Base-by-base conservation (phyloP, 495 filamentous ascomycete species). In the Mycothermus thermophilus region DNA sequence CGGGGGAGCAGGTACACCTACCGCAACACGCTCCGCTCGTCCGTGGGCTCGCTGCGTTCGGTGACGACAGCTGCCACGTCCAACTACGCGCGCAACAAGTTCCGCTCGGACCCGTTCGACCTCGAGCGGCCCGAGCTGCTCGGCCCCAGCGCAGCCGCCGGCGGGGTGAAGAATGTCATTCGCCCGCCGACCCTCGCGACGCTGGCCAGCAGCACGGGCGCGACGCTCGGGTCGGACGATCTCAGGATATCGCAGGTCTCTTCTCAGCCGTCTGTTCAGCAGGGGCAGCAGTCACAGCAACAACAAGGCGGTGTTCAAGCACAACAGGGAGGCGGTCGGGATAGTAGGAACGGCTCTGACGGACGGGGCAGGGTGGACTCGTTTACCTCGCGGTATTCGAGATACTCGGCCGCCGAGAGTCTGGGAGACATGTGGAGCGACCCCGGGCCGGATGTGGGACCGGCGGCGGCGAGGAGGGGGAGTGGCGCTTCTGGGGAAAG, bases 41-140 rank as follows among this genome's bases (percentile, higher is more conserved):
- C 54, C 24, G 39, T 37, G 16, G 40, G 35, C 30, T 61, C 55
- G 12, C 42, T 57, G 9, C 42, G 41, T 8, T 51, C 51, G 3
- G 42, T 57, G 15, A 42, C 48, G 3, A 52, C 49, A 5, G 27
- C 37, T 5, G 27, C 30, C 2, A 32, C 36, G 6, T 11, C 16
- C 31, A 30, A 38, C 32, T 46, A 54, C n/a, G n/a, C n/a, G 8
- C 52, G 62, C 38, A 63, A 61, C 33, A 71, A 68, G 37, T 68
- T 67, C 47, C 73, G 74, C 37, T 79, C 74, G 11, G 71, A 80
- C 34, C 75, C 75, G 0, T 80, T 79, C 41, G 77, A 80, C 43
- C 54, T 79, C 1, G 74, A 79, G 32, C 55, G 62, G 17, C 69
- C 71, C 10, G 65, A 67, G 37, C 51, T 69, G 4, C 46, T 65